Conservation (phyloP, 352 stramenopile genomes). For the Phytophthora citrophthora region DNA sequence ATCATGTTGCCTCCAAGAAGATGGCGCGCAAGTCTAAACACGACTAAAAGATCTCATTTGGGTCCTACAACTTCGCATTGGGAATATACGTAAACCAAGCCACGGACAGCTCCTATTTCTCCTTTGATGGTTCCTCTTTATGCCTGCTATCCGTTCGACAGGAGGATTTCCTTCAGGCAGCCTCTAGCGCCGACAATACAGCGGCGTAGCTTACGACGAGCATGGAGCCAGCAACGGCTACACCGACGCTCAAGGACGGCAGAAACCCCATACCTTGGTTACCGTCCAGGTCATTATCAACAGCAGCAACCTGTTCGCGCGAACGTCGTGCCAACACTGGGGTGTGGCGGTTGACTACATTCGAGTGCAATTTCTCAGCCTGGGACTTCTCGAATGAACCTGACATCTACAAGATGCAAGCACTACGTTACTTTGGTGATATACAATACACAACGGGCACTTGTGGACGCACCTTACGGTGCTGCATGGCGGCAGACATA, state of each 20-base stretch:
- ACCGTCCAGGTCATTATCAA: background rate
- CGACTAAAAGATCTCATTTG: conserved; percentile 42
- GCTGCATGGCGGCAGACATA: conserved; percentile 59
- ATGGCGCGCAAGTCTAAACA: conserved; percentile 11
- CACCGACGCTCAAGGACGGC: conserved; percentile 29
- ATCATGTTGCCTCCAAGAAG: conserved; percentile 41
- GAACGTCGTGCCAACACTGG: conserved; percentile 15
- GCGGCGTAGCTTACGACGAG: conserved; percentile 50
- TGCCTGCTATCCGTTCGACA: background rate
- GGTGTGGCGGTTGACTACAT: conserved; percentile 35
- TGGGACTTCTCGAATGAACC: conserved; percentile 47
- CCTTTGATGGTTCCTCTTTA: background rate
- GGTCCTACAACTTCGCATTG: conserved; percentile 1
- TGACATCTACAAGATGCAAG: conserved; percentile 28
- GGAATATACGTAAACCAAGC: conserved; percentile 20
- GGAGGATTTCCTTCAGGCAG: conserved; percentile 6
- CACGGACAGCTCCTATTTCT: conserved; percentile 4
- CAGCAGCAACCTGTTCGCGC: background rate
- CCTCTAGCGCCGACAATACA: conserved; percentile 43
- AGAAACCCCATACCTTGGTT: conserved; percentile 25
- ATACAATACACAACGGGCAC: background rate
- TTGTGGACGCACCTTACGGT: conserved; percentile 48
- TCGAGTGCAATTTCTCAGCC: conserved; percentile 45
- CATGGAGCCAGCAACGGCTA: conserved; percentile 40
- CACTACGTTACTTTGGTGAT: background rate